These are phyloP conservation scores for Lasiosphaeriaceae sp. DNA, from an alignment of 495 filamentous ascomycete species.

Conservation along the genomic window DNA sequence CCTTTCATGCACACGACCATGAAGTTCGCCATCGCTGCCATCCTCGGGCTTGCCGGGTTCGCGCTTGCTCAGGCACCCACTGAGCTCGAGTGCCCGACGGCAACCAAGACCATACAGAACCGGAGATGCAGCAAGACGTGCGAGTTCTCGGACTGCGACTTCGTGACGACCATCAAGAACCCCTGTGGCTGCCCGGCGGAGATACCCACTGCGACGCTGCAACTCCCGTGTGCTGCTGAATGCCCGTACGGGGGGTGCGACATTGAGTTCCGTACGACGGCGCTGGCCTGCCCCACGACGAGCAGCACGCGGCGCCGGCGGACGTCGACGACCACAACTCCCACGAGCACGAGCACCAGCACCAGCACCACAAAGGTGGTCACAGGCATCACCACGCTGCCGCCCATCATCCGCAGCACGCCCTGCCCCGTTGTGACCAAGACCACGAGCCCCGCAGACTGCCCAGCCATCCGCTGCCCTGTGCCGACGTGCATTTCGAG, in stretches of 20 bases:
- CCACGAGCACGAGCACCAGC: slow-evolving; percentile 11
- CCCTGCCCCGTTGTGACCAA: slow-evolving; percentile 39
- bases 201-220: slow-evolving; percentile 28
- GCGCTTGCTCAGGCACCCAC: slow-evolving; percentile 11
- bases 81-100: slow-evolving; percentile 23
- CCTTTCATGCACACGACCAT: slow-evolving; percentile 2
- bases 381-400: slow-evolving; percentile 25
- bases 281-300: slow-evolving; percentile 19
- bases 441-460: slow-evolving; percentile 36
- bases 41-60: slow-evolving; percentile 23
- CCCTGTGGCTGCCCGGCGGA: slow-evolving; percentile 27
- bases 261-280: slow-evolving; percentile 24
- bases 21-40: slow-evolving; percentile 16
- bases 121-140: slow-evolving; percentile 22
- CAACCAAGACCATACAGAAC: slow-evolving; percentile 24
- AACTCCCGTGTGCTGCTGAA: slow-evolving; percentile 27
- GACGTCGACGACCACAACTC: background rate
- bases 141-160: slow-evolving; percentile 22
- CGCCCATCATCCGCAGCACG: slow-evolving; percentile 12
- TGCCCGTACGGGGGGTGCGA: slow-evolving; percentile 30
- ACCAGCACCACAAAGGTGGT: slow-evolving; percentile 14
- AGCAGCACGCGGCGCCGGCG: slow-evolving; percentile 5
- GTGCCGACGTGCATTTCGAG: slow-evolving; percentile 36
- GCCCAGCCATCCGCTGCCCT: slow-evolving; percentile 36
- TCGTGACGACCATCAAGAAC: slow-evolving; percentile 23